These are phyloP conservation scores for Sporothrix brunneoviolacea DNA, from an alignment of 2,329 filamentous ascomycete genomes.

Conservation along the genomic window DNA sequence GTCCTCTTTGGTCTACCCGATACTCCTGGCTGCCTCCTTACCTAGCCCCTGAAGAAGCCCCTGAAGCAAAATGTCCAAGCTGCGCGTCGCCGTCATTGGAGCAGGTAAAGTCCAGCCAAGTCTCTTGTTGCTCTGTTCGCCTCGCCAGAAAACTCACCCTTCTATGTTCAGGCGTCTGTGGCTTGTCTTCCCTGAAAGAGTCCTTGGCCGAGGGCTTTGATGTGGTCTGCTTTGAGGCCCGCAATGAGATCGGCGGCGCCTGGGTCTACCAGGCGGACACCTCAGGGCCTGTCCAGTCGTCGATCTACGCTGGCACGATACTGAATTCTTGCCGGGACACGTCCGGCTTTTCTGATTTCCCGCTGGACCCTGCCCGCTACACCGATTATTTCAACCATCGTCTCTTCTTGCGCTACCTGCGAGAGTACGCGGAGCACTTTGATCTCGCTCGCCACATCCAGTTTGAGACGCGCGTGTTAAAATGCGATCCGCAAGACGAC, in stretches of 20 bases:
- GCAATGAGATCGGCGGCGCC: constrained; percentile 30
- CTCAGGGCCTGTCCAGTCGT: constrained; percentile 22
- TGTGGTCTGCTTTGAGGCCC: constrained; percentile 30
- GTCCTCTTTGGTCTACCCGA: no score
- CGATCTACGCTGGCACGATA: constrained; percentile 28
- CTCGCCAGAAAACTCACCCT: no score
- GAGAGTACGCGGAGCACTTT: constrained; percentile 32
- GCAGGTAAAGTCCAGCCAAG: not conserved
- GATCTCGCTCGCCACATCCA: constrained; percentile 28
- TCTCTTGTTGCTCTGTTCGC: not conserved
- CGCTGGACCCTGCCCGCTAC: constrained; percentile 32
- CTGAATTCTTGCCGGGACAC: constrained; percentile 33
- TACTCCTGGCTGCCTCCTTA: no score
- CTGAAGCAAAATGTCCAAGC: not conserved
- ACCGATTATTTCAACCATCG: constrained; percentile 31
- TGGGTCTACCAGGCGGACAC: constrained; percentile 31
- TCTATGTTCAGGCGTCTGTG: constrained; percentile 15
- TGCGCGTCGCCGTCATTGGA: constrained; percentile 1
- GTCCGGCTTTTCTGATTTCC: constrained; percentile 33
- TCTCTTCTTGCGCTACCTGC: constrained; percentile 28
- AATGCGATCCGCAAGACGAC: constrained; percentile 23
- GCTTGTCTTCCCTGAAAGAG: constrained; percentile 32
- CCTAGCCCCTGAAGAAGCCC: no score
- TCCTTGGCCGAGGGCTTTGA: constrained; percentile 30
- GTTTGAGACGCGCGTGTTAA: constrained; percentile 27